phyloP scores from a whole-genome alignment of 2,329 filamentous ascomycete species.

The Ascosphaera pollenicola region DNA sequence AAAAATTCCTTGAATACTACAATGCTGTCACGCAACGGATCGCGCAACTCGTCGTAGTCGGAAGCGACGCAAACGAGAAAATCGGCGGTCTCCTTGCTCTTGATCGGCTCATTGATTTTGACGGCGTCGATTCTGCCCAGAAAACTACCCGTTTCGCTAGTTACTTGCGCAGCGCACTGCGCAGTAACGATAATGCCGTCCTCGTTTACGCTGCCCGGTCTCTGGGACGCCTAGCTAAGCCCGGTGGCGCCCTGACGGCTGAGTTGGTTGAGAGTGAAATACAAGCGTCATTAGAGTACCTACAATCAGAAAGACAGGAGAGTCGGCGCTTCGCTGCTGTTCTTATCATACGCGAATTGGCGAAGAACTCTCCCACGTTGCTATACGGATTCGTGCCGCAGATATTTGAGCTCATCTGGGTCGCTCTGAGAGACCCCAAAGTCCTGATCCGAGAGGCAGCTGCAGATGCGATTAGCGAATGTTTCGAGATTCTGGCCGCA shows the following conservation, averaged over 20 bases:
- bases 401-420: conserved; percentile 92
- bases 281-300: conserved; percentile 87
- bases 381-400: conserved; percentile 92
- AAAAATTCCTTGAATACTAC: conserved; percentile 55
- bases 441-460: conserved; percentile 82
- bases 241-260: conserved; percentile 80
- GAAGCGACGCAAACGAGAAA: conserved; percentile 67
- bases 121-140: conserved; percentile 75
- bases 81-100: conserved; percentile 83
- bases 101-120: conserved; percentile 85
- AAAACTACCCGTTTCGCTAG: conserved; percentile 91
- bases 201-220: conserved; percentile 81
- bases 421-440: conserved; percentile 71
- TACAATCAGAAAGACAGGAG: conserved; percentile 86
- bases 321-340: conserved; percentile 85
- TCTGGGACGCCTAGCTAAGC: conserved; percentile 72
- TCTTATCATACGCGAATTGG: conserved; percentile 71
- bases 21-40: conserved; percentile 43
- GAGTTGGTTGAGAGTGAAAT: conserved; percentile 94
- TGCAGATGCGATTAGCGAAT: conserved; percentile 80
- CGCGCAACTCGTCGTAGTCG: conserved; percentile 56
- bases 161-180: conserved; percentile 66
- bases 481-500: conserved; percentile 86
- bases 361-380: conserved; percentile 77
- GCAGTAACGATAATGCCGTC: conserved; percentile 74